Evolutionary conservation across 169 alveolate species (phyloP), one percentile per base, ranked within the genome.

Genomic region (Haemoproteus tartakovskyi): DNA sequence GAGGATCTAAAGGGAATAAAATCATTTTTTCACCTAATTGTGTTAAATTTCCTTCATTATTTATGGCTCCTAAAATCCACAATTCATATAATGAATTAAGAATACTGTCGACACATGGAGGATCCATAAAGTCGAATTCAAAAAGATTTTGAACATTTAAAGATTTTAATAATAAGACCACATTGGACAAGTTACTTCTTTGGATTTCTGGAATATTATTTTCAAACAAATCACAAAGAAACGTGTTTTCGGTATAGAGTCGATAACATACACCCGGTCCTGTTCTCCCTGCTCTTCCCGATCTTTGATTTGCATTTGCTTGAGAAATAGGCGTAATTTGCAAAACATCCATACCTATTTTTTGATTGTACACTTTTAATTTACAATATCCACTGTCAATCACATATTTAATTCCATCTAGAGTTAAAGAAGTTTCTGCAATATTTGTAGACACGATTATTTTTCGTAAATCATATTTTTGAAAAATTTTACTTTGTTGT

Each of bases 281-380:
- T n/a, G 96, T 99, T 78, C 99, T 94, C 9, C 99, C 99, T 0
- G 99, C 99, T 59, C 99, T 93, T 16, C 99, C 99, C 18, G 99
- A 97, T 60, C 99, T 95, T 94, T 98, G 98, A 81, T 96, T 95
- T 2, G 99, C 99, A 30, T 98, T 93, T n/a, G 99, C 99, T 86
- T 97, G 96, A 30, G 99, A 95, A 79, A 98, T 94, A 5, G 99
- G 99, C 22, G 97, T 95, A 11, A 97, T 97, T 57, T 96, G 92
- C 67, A 98, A 89, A 22, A 98, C 94, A 87, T 98, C 99, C 94
- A 97, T 91, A 22, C 98, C 95, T 46, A 62, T 63, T 70, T 27
- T 93, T 8, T 99, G 99, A 78, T 96, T 97, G 88, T 93, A 97
- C 47, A 97, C 87, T 67, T 96, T 97, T 88, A 96, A 95, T 86